A percentile compares a stretch with the other conserved stretches of the same genome.
Conservation (phyloP, 352 stramenopile species). For the Globisporangium polare region DNA sequence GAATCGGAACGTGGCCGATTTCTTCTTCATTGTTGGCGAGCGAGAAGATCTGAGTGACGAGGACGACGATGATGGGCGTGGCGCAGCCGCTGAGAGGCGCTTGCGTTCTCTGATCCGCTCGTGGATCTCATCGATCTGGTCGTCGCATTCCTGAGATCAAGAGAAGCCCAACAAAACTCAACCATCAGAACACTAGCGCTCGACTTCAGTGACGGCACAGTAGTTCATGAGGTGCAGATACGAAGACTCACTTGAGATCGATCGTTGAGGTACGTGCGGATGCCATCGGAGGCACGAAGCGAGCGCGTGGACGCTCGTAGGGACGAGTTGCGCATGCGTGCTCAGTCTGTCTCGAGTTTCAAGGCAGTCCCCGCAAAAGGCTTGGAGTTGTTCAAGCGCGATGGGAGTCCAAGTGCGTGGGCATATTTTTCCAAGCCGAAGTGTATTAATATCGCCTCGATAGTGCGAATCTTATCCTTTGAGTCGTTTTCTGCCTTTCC, state of each 20-base stretch:
- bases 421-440: too few species aligned
- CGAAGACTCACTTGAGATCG: neutral
- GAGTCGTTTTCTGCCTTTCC: too few species aligned
- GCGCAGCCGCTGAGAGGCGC: neutral
- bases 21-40: neutral
- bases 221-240: neutral
- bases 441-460: too few species aligned
- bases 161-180: too few species aligned
- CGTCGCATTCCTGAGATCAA: constrained; percentile 2
- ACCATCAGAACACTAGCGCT: neutral
- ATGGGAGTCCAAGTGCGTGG: too few species aligned
- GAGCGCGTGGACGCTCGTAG: neutral
- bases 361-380: too few species aligned
- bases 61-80: neutral
- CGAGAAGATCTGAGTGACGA: neutral
- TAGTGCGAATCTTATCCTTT: too few species aligned
- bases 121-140: constrained; percentile 4
- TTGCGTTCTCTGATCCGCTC: neutral
- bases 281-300: neutral
- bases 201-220: neutral
- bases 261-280: neutral
- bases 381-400: too few species aligned
- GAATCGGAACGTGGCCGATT: neutral
- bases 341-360: too few species aligned
- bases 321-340: constrained; percentile 6